Percentiles rank a stretch among this genome's conserved stretches.
phyloP scores from a whole-genome alignment of 2,329 filamentous ascomycete species.

The Fusarium burgessii region DNA sequence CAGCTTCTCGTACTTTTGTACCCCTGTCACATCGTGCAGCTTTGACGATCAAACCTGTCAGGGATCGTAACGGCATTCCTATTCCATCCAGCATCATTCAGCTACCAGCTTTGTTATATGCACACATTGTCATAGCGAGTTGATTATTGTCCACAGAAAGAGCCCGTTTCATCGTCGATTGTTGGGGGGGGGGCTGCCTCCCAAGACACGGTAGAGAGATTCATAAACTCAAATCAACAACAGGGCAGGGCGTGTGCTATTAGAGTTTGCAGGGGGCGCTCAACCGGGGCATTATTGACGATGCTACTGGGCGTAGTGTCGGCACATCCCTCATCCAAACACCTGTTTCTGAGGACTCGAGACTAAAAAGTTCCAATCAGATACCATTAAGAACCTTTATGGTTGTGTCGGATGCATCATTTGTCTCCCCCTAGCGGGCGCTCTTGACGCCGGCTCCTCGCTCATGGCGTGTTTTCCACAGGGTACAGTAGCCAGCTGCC shows the following conservation, averaged over 20 bases:
- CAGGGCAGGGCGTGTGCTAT: neutral
- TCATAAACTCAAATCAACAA: neutral
- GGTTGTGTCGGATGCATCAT: constrained; percentile 28
- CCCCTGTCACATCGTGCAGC: constrained; percentile 19
- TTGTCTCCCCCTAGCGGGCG: constrained; percentile 33
- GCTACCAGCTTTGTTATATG: neutral
- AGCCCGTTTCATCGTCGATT: neutral
- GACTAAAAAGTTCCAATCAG: constrained; percentile 16
- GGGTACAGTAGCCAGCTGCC: constrained; percentile 1
- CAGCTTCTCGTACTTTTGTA: neutral
- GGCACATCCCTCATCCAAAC: constrained; percentile 30
- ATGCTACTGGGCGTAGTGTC: constrained; percentile 11
- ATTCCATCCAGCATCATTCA: neutral
- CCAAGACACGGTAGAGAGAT: neutral
- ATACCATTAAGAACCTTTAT: constrained; percentile 11
- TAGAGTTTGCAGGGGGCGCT: constrained; percentile 18
- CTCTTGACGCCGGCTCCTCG: constrained; percentile 4
- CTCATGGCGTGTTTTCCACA: neutral
- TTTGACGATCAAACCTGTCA: constrained; percentile 12
- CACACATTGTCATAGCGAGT: constrained; percentile 8
- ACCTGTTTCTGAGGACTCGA: constrained; percentile 7
- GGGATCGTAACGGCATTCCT: neutral
- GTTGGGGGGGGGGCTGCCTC: neutral
- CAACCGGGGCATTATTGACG: neutral
- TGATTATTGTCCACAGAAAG: neutral